A percentile compares a stretch with the other conserved stretches of the same genome.
Evolutionary conservation across 805 yeast genomes (phyloP).

Genomic region (Metschnikowia anglica): DNA sequence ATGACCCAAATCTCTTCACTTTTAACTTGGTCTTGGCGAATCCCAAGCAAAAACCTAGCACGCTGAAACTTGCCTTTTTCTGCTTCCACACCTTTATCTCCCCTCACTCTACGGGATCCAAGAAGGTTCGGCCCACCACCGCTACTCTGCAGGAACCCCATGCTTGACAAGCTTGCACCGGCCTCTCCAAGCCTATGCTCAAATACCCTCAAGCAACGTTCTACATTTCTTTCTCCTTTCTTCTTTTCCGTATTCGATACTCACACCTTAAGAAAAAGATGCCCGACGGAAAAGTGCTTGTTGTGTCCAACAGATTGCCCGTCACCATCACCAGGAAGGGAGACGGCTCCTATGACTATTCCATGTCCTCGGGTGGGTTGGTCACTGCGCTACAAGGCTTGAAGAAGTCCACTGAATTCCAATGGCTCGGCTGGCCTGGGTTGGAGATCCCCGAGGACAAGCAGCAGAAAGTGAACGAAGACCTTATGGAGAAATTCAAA

Average conservation of each 20-base stretch:
- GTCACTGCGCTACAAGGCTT: slow-evolving; percentile 95
- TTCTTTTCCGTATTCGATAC: too few species aligned
- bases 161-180: too few species aligned
- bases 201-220: background rate
- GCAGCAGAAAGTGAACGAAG: slow-evolving; percentile 63
- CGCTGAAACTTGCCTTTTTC: too few species aligned
- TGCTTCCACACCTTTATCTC: too few species aligned
- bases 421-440: slow-evolving; percentile 98
- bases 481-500: slow-evolving; percentile 72
- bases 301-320: slow-evolving; percentile 92
- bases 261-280: background rate
- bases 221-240: too few species aligned
- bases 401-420: slow-evolving; percentile 76
- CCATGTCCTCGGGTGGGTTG: slow-evolving; percentile 96
- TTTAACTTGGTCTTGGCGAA: too few species aligned
- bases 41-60: too few species aligned
- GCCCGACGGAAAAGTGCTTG: slow-evolving; percentile 67
- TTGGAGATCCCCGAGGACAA: slow-evolving; percentile 80
- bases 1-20: too few species aligned
- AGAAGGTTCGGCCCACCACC: too few species aligned
- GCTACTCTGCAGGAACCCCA: too few species aligned
- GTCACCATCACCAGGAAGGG: slow-evolving; percentile 75
- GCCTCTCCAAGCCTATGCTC: too few species aligned
- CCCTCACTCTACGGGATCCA: too few species aligned
- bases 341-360: slow-evolving; percentile 69